These are phyloP conservation scores for Achaetomium macrosporum DNA, from an alignment of 2,329 filamentous ascomycete species.

Conservation along the genomic window DNA sequence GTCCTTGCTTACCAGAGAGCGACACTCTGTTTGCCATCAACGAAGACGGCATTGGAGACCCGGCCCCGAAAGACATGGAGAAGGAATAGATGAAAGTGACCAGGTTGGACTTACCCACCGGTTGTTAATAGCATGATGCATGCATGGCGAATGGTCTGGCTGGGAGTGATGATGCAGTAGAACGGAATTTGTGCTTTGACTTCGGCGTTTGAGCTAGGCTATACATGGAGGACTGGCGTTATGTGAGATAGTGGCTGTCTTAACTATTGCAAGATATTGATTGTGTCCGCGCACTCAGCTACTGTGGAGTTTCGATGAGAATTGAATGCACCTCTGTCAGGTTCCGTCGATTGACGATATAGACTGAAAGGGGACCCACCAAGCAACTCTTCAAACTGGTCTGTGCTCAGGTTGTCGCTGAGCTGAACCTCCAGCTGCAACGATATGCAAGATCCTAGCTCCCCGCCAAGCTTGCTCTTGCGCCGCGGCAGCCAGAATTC, in stretches of 20 bases:
- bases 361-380: too few species aligned
- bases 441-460: slow-evolving; percentile 5
- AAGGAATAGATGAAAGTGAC: slow-evolving; percentile 45
- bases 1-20: slow-evolving; percentile 90
- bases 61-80: slow-evolving; percentile 89
- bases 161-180: too few species aligned
- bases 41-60: slow-evolving; percentile 94
- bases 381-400: background rate
- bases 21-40: slow-evolving; percentile 96
- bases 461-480: slow-evolving; percentile 15
- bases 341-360: background rate
- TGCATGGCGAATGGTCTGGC: too few species aligned
- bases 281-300: background rate
- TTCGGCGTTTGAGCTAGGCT: slow-evolving; percentile 8
- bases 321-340: background rate
- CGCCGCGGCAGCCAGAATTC: slow-evolving; percentile 24
- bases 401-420: slow-evolving; percentile 2
- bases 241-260: slow-evolving; percentile 1
- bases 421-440: too few species aligned
- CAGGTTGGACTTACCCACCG: background rate
- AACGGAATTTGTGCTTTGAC: background rate
- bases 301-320: background rate
- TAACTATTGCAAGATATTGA: background rate
- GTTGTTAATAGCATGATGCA: background rate
- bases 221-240: slow-evolving; percentile 11